Evolutionary conservation across 371 early-diverging fungal genomes (phyloP), one percentile per base, ranked within the genome.

Genomic region (Apophysomyces variabilis): DNA sequence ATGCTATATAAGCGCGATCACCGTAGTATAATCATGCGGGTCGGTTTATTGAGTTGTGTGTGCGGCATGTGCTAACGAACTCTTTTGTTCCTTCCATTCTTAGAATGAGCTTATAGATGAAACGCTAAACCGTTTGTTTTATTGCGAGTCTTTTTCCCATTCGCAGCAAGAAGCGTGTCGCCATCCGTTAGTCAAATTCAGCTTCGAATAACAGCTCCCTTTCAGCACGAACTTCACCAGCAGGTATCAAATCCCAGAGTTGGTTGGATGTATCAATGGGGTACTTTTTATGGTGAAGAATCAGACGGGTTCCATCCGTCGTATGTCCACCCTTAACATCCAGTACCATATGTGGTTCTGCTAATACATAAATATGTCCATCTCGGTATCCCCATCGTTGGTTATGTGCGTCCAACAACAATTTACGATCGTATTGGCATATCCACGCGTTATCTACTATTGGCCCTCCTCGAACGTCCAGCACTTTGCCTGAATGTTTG

Each of bases 141-240:
- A 26, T 26, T 26, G 32, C 32, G 32, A 26, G 32, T 26, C 32
- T 26, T 26, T 26, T 26, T 26, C 32, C 32, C 32, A 26, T 26
- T 26, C 32, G 32, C 32, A 26, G 3, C 32, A 26, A 26, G 32
- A 26, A 2, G 32, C 0, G 3, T 41, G 41, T 13, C 8, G 41
- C 41, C 32, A 26, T 41, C 11, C 41, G 3, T 64, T 62, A 62
- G 35, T 66, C 67, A 63, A 78, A 73, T 56, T 82, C 78, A 9
- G 77, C 77, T 65, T 82, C 83, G 65, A 82, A 82, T 64, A 82
- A 73, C 18, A 78, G 63, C 45, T 82, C 83, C n/a, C 77, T 57
- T 64, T 76, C 73, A 26, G 66, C 74, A 61, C 78, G 66, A 0
- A 76, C 78, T 21, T 78, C 61, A 0, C 83, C 83, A 9, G 83